Evolutionary conservation across 352 stramenopile genomes (phyloP).

Genomic region (Globisporangium abappressorium): DNA sequence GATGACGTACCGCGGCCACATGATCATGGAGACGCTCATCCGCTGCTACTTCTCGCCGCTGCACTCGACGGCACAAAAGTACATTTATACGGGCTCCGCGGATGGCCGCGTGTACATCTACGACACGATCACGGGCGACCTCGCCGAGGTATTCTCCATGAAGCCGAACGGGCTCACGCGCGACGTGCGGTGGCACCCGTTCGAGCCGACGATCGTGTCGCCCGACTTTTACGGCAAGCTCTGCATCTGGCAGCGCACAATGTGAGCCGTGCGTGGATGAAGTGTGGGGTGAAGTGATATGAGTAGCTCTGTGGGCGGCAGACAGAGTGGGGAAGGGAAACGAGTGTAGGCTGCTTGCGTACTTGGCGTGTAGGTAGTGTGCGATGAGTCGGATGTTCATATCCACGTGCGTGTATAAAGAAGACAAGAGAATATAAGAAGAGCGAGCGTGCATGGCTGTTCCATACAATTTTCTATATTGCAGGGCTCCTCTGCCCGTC

Average conservation of each 20-base stretch:
- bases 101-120: slow-evolving; percentile 84
- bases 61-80: slow-evolving; percentile 85
- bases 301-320: neutral
- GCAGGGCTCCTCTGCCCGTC: too few species aligned
- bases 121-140: slow-evolving; percentile 64
- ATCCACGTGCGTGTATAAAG: neutral
- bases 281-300: neutral
- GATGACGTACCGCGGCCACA: slow-evolving; percentile 84
- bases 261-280: neutral
- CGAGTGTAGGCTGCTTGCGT: neutral
- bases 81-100: slow-evolving; percentile 81
- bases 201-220: slow-evolving; percentile 78
- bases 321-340: neutral
- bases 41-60: slow-evolving; percentile 85
- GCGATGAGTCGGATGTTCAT: neutral
- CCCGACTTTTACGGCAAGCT: slow-evolving; percentile 86
- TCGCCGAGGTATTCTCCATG: slow-evolving; percentile 80
- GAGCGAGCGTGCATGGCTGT: neutral
- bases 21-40: slow-evolving; percentile 81
- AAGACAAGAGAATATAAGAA: neutral
- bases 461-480: too few species aligned
- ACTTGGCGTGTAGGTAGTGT: neutral
- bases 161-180: slow-evolving; percentile 74
- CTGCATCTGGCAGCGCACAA: slow-evolving; percentile 70
- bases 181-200: slow-evolving; percentile 83